Base-by-base conservation (phyloP, 2,329 filamentous ascomycete genomes). In the Penicillium hesseltinei region DNA sequence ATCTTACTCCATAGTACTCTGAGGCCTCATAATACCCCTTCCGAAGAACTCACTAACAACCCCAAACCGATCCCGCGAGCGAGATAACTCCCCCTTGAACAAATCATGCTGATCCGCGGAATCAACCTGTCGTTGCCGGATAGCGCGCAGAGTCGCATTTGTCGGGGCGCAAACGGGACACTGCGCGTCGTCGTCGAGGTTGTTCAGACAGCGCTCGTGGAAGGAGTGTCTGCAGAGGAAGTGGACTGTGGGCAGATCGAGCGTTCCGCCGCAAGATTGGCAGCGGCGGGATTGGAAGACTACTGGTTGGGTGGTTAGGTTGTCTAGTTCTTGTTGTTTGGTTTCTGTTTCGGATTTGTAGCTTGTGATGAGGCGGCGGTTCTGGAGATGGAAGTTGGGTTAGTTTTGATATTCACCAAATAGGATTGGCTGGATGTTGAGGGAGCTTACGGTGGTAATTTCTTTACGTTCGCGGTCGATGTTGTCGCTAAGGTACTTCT, bases 211-310 rank as follows among this genome's bases (percentile, higher is more conserved):
- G 45, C 90, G 83, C 77, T 96, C 91, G 72, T 99, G 94, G 80
- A 97, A 99, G 59, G 88, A 92, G 73, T 99, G 94, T 73, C 96
- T 96, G 79, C 94, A 99, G 62, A 99, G 77, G 73, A 99, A 99
- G 72, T 99, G 94, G 47, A 99, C 92, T 0, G 88, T 90, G 0
- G 94, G 94, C 13, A 97, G 80, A 63, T 97, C 92, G 19, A 97
- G 81, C 27, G 85, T 82, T 38, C 86, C 84, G 17, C 86, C 86
- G 72, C 94, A 99, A 51, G 89, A 87, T 29, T 89, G 88, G 73
- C 94, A 99, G 51, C 94, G 85, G 35, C 92, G 92, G 0, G 92
- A 88, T 72, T 95, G 91, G 80, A 99, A 97, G 1, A 95, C 89
- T 21, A 88, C 87, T 0, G 94, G 92, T 69, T 95, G 93, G 9